Percentiles rank a stretch among this genome's conserved stretches.
Conservation (phyloP, 176 grass and related monocot genomes). For the Carex cristatella region DNA sequence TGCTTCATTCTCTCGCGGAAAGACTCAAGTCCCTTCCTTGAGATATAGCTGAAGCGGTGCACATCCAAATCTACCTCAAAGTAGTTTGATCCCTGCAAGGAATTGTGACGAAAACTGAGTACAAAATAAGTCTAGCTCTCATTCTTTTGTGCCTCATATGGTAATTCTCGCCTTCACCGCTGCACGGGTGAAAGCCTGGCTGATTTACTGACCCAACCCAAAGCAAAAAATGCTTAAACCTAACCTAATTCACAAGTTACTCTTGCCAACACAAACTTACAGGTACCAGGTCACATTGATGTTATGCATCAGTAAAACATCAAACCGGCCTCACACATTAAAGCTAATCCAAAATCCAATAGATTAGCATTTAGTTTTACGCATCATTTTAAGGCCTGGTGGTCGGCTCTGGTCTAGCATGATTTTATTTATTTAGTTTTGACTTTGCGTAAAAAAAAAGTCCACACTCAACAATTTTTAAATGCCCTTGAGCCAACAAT, state of each 20-base stretch:
- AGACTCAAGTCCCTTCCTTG: conserved; percentile 89
- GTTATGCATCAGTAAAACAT: neutral
- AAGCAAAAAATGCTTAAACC: neutral
- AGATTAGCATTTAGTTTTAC: neutral
- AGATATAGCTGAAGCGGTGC: conserved; percentile 97
- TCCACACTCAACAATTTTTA: neutral
- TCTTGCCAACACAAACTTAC: neutral
- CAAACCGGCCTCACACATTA: neutral
- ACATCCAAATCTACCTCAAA: conserved; percentile 96
- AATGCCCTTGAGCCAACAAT: neutral
- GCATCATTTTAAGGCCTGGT: neutral
- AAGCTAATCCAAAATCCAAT: neutral
- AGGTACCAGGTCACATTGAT: neutral
- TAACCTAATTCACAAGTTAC: neutral
- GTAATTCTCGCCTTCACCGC: neutral
- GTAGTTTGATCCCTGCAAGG: conserved; percentile 71
- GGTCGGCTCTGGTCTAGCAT: neutral
- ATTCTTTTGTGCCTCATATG: neutral
- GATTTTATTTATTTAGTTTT: neutral
- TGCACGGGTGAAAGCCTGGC: neutral
- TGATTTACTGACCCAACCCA: neutral
- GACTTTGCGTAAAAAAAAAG: neutral
- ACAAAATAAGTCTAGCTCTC: neutral
- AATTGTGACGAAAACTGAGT: conserved; percentile 13
- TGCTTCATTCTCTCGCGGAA: conserved; percentile 72